Evolutionary conservation across 1,284 basidiomycete species (phyloP), one percentile per base, ranked within the genome.

Genomic region (Gymnopus androsaceus): DNA sequence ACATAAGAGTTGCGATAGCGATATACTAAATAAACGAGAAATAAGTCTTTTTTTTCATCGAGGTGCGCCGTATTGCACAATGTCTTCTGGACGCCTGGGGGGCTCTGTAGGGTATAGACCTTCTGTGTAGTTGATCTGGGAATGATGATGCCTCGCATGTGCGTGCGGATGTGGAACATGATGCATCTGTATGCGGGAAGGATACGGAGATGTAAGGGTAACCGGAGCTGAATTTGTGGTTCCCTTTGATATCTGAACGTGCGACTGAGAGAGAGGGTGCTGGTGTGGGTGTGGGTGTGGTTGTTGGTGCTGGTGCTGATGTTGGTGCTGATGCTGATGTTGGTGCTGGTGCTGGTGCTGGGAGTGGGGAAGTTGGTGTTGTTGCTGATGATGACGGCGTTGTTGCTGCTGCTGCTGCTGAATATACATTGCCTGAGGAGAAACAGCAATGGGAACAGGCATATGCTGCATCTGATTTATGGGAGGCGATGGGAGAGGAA

Each of bases 141-240:
- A 74, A 56, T 82, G 80, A 59, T 84, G 87, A 61, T 87, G 84
- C 28, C 85, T 78, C 0, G 86, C 82, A 62, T 90, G 87, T 0
- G 86, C 85, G 57, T 89, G 87, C 1, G 87, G 86, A 61, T 88
- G 87, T 0, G 87, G 85, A 47, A 89, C 85, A 61, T 89, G 87
- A 64, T 89, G 87, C 83, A 90, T 85, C 63, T 80, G 54, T 15
- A 73, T 31, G 66, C 65, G 15, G 70, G 71, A 65, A 12, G 76
- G 63, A 63, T 85, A 87, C 11, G 84, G 80, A 15, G 80, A 70
- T 49, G 76, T 81, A 23, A 87, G 71, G 2, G 77, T 70, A 31
- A 81, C 74, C 51, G 75, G 67, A 47, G 72, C 57, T 54, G 69
- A 63, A 64, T 63, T 66, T 57, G 74, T 61, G 46, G 69, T 55